Evolutionary conservation across 1,284 basidiomycete species (phyloP), one percentile per base, ranked within the genome.

Genomic region (Rhizoctonia solani): DNA sequence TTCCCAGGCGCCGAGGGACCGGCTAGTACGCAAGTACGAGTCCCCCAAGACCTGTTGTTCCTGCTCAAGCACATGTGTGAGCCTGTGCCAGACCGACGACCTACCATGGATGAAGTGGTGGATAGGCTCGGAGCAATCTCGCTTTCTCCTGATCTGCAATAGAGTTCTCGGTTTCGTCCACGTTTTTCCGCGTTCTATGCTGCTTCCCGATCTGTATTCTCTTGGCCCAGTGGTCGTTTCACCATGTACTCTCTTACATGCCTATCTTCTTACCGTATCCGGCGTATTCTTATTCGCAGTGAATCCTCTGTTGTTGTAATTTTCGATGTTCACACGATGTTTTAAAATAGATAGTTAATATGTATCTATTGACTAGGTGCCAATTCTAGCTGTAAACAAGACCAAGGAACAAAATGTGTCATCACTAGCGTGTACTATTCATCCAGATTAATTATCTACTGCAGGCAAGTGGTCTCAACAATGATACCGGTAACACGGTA

Each of bases 401-500:
- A 53, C 52, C 6, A 21, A 11, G 19, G 8, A 11, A 21, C 21
- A 46, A 16, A 16, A 8, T 39, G 37, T 39, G 37, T 39, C 8
- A 39, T n/a, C n/a, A n/a, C n/a, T n/a, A n/a, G n/a, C n/a, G n/a
- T n/a, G 37, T 39, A 8, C 9, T 39, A 46, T 46, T 53, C 49
- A 42, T 65, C 44, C 61, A 65, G 54, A 50, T 61, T 53, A 65
- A 53, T 65, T 41, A 53, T 65, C 61, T 65, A 65, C 61, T 65
- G 50, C 47, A 65, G 37, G 61, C 61, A 65, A n/a, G 92, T 95
- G 63, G 96, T 98, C 83, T 97, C 93, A 71, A 95, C 91, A 72
- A 98, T 90, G 79, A 96, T 97, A 74, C 83, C 78, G 41, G 91
- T 93, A 67, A 94, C 92, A 70, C 89, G 89, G 78, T 95, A 95